These are phyloP conservation scores for Fusarium kyushuense DNA, from an alignment of 2,329 filamentous ascomycete species.

Conservation along the genomic window DNA sequence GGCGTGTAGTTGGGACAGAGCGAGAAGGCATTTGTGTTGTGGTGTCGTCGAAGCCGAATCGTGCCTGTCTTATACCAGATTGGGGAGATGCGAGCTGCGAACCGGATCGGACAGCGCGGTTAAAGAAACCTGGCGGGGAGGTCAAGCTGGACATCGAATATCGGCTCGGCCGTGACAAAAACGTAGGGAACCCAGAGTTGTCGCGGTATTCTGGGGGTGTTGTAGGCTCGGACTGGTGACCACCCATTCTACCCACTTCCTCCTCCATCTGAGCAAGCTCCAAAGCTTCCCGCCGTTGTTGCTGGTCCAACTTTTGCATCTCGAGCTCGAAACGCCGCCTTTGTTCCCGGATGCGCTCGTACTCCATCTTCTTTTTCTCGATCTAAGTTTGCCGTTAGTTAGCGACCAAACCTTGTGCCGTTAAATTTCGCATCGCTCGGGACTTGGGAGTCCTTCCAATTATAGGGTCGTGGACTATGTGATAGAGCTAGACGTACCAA, in stretches of 20 bases:
- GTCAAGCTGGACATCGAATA: slow-evolving; percentile 91
- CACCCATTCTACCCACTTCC: slow-evolving; percentile 74
- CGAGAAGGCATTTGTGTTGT: slow-evolving; percentile 80
- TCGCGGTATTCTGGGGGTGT: slow-evolving; percentile 95
- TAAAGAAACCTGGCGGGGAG: slow-evolving; percentile 81
- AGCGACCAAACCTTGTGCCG: background rate
- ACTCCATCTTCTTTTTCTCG: slow-evolving; percentile 93
- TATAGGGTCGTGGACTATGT: slow-evolving; percentile 5
- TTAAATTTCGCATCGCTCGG: slow-evolving; percentile 5
- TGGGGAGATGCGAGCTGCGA: slow-evolving; percentile 85
- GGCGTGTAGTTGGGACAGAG: slow-evolving; percentile 86
- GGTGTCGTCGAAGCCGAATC: slow-evolving; percentile 64
- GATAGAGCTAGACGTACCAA: slow-evolving; percentile 65
- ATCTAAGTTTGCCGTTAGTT: slow-evolving; percentile 70
- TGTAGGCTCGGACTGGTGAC: slow-evolving; percentile 92
- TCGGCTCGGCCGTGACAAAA: slow-evolving; percentile 85
- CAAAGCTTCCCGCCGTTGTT: slow-evolving; percentile 83
- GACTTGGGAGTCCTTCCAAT: slow-evolving; percentile 1
- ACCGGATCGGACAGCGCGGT: slow-evolving; percentile 79
- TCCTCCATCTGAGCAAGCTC: slow-evolving; percentile 89
- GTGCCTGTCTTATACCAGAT: slow-evolving; percentile 69
- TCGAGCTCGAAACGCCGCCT: slow-evolving; percentile 91
- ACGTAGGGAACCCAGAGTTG: slow-evolving; percentile 77
- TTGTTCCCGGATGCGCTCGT: slow-evolving; percentile 90
- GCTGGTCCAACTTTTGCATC: slow-evolving; percentile 88